These are phyloP conservation scores for Cucurbita pepo DNA, from an alignment of 306 rosid genomes.

Conservation along the genomic window DNA sequence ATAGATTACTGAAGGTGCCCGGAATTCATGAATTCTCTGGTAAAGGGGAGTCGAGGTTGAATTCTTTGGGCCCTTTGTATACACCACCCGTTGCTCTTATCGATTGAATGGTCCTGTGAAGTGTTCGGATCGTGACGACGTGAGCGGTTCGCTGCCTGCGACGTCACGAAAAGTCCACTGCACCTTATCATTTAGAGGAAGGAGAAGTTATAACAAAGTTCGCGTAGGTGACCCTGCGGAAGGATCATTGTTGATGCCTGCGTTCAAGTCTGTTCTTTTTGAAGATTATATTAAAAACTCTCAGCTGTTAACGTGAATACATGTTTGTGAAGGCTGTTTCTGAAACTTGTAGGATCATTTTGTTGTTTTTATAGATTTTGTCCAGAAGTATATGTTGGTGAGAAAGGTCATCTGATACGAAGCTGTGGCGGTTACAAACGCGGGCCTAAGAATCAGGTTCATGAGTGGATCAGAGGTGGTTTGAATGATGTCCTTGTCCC, in stretches of 20 bases:
- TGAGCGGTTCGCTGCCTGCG: too few species aligned
- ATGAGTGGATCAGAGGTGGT: conserved; percentile 56
- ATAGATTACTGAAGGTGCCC: background rate
- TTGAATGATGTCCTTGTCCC: conserved; percentile 60
- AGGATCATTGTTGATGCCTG: too few species aligned
- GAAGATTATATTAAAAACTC: background rate
- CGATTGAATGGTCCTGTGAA: too few species aligned
- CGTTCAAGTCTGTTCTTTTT: background rate
- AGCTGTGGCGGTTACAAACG: conserved; percentile 55
- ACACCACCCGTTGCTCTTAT: too few species aligned
- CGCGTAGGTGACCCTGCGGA: too few species aligned
- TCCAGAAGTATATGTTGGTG: conserved; percentile 58
- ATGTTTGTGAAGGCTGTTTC: background rate
- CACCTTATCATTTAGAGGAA: too few species aligned
- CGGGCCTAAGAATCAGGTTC: conserved; percentile 47
- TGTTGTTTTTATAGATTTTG: conserved; percentile 39
- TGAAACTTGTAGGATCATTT: background rate
- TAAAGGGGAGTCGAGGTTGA: background rate
- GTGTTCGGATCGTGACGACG: too few species aligned
- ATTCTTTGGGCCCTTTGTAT: background rate
- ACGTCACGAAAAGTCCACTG: too few species aligned
- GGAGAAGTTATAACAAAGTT: too few species aligned
- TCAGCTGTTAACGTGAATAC: background rate
- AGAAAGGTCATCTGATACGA: conserved; percentile 58
- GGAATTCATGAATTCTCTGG: background rate